Evolutionary conservation across 208 protist species (phyloP).

Genomic region (Phytomonas francai): DNA sequence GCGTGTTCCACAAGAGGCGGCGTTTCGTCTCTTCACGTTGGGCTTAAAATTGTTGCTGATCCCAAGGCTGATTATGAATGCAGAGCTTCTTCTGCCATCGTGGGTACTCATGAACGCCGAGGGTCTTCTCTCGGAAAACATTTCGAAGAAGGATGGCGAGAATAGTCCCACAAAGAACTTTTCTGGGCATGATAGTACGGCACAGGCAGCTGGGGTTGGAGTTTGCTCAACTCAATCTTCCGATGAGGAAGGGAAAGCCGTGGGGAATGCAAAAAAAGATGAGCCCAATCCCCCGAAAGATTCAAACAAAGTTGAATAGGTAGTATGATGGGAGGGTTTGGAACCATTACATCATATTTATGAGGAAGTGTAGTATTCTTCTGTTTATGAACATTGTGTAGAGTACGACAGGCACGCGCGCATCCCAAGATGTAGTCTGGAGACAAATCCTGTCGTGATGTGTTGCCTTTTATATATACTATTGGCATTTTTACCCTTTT

Average conservation of each 20-base stretch:
- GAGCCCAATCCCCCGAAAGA: not conserved
- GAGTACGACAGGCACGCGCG: not conserved
- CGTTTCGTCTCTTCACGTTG: slow-evolving; percentile 76
- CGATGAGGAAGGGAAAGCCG: not conserved
- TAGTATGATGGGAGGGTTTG: not conserved
- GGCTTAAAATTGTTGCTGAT: slow-evolving; percentile 68
- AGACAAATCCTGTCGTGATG: not conserved
- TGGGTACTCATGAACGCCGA: slow-evolving; percentile 62
- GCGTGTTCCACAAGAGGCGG: slow-evolving; percentile 74
- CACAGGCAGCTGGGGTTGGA: not conserved
- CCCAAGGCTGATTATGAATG: slow-evolving; percentile 34
- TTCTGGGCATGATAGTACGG: not conserved
- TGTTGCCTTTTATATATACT: not conserved
- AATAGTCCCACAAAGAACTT: not conserved
- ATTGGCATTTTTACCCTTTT: not conserved
- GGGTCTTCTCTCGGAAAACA: slow-evolving; percentile 27
- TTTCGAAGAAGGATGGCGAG: slow-evolving; percentile 16
- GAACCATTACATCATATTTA: not conserved
- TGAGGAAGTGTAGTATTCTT: not conserved
- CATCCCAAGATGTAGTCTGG: not conserved
- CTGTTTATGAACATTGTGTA: not conserved
- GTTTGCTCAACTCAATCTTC: not conserved
- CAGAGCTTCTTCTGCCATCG: slow-evolving; percentile 54
- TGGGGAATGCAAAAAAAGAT: not conserved
- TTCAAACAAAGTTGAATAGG: not conserved